Evolutionary conservation across 495 filamentous ascomycete species (phyloP), one percentile per base, ranked within the genome.

Genomic region (Penicillium lividum): DNA sequence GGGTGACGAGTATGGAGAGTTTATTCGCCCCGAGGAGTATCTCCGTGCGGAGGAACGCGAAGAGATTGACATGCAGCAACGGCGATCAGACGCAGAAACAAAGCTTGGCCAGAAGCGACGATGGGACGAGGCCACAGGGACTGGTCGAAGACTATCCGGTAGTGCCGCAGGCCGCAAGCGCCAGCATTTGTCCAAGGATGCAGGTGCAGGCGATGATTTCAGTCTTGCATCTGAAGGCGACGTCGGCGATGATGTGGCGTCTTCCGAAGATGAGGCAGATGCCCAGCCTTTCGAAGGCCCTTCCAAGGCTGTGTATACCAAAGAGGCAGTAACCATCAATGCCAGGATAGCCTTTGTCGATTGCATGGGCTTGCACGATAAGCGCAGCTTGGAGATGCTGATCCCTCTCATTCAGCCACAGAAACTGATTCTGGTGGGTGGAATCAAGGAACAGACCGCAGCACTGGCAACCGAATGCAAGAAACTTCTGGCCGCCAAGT

Each of bases 331-430:
- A 30, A 75, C 78, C 9, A 78, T 94, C 57, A 82, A 89, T 56
- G 79, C 92, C 16, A 83, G 86, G 27, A 85, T 98, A 43, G 87
- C 89, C 13, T 93, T 89, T 70, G 86, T 98, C 25, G 94, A 99
- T 68, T 97, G 95, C 60, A 85, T 86, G 52, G 94, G 95, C 33
- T 78, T 98, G 42, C 93, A 97, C 70, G 93, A 97, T 67, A 91
- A 93, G 66, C 88, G 92, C 56, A 93, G 89, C 62, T 74, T 99
- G 47, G 89, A 90, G 70, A 97, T 96, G 89, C 78, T 99, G 31
- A 89, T 99, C 28, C 94, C 95, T 0, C 83, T 97, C 3, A 97
- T 99, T 60, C 87, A 92, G 60, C 94, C 94, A 1, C 86, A 92
- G 29, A 98, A 98, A 68, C 80, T 99, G 47, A 93, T 99, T 47